Conservation (phyloP, 2,329 filamentous ascomycete species). For the Calonectria montana region DNA sequence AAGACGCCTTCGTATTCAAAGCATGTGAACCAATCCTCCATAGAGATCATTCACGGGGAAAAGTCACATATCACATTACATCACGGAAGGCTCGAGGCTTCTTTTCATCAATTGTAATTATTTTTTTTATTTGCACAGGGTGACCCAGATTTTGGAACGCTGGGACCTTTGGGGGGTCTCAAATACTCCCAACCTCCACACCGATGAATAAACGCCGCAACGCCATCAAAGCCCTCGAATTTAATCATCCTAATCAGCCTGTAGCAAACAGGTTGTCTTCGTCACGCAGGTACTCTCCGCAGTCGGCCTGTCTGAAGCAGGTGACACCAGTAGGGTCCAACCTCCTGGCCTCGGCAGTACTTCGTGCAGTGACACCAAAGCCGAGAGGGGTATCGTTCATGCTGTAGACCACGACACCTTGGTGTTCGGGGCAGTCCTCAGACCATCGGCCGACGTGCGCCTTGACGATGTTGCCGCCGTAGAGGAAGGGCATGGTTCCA, state of each 20-base stretch:
- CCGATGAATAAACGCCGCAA: slow-evolving; percentile 38
- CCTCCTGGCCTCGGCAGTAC: slow-evolving; percentile 83
- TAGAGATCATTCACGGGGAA: too few relatives aligned
- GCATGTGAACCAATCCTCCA: too few relatives aligned
- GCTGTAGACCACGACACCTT: slow-evolving; percentile 88
- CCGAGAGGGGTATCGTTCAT: slow-evolving; percentile 96
- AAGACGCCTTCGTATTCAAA: slow-evolving; percentile 17
- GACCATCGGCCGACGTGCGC: slow-evolving; percentile 81
- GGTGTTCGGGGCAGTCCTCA: slow-evolving; percentile 93
- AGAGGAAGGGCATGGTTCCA: slow-evolving; percentile 97
- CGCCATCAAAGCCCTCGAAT: slow-evolving; percentile 35
- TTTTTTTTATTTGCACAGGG: neutral
- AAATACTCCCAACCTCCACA: slow-evolving; percentile 15
- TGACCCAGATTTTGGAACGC: neutral
- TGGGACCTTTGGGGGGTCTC: neutral
- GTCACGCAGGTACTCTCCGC: slow-evolving; percentile 94
- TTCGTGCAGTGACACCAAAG: slow-evolving; percentile 91
- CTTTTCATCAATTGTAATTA: neutral
- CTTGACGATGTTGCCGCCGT: slow-evolving; percentile 87
- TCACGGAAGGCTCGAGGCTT: neutral
- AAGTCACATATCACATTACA: neutral
- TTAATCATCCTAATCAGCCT: slow-evolving; percentile 47
- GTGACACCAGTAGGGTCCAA: slow-evolving; percentile 92
- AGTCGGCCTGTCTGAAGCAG: slow-evolving; percentile 91
- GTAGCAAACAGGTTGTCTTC: slow-evolving; percentile 74